A percentile compares a stretch with the other conserved stretches of the same genome.
Evolutionary conservation across 2,329 filamentous ascomycete species (phyloP).

Genomic region (Trichoderma simmonsii): DNA sequence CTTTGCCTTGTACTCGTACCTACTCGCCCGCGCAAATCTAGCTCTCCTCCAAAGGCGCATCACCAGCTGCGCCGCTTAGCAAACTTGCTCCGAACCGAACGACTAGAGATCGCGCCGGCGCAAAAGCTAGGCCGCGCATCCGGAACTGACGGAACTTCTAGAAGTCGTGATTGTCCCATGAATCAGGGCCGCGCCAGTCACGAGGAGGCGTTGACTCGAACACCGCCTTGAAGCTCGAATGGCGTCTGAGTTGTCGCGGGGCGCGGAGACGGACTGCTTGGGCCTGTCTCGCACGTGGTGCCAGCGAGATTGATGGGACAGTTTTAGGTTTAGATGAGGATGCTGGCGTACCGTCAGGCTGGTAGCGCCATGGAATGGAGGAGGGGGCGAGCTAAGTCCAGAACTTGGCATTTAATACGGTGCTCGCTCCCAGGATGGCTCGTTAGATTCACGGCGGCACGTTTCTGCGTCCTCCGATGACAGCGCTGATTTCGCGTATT

Average conservation of each 20-base stretch:
- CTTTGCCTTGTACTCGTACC: neutral
- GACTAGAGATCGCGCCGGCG: neutral
- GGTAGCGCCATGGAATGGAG: conserved; percentile 4
- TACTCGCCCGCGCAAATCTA: neutral
- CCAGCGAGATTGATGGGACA: conserved; percentile 9
- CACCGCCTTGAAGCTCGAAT: neutral
- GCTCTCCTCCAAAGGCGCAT: neutral
- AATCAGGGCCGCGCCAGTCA: conserved; percentile 1
- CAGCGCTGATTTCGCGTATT: conserved; percentile 5
- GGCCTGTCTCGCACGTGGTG: conserved; percentile 16
- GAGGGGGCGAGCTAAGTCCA: neutral
- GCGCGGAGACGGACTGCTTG: conserved; percentile 6
- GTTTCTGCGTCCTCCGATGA: neutral
- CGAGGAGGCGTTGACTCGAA: conserved; percentile 11
- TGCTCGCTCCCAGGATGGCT: neutral
- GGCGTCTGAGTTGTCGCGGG: conserved; percentile 12
- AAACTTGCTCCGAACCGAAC: neutral
- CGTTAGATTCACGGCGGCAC: neutral
- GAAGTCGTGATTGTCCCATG: conserved; percentile 9
- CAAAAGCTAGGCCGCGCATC: neutral
- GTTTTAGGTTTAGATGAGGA: conserved; percentile 13
- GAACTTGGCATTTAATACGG: neutral
- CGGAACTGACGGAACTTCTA: conserved; percentile 14
- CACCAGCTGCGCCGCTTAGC: neutral
- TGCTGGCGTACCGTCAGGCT: conserved; percentile 15